These are phyloP conservation scores for Paramecium octaurelia DNA, from an alignment of 73 alveolate species.

Conservation along the genomic window DNA sequence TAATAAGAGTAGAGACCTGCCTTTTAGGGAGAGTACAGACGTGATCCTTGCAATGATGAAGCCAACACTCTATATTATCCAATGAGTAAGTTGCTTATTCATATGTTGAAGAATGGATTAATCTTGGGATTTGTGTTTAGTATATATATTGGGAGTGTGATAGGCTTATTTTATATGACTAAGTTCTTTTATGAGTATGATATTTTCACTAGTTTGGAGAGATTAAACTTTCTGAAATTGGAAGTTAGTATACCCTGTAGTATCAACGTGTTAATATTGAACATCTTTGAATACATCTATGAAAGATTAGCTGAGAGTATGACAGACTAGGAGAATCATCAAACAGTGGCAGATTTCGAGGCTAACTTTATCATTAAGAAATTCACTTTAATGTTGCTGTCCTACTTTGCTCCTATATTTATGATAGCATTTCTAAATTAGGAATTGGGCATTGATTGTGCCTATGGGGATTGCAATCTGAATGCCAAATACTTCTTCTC, in stretches of 20 bases:
- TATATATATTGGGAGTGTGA: constrained; percentile 8
- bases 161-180: constrained; percentile 40
- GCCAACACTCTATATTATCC: constrained; percentile 47
- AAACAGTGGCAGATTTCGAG: constrained; percentile 50
- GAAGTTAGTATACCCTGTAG: constrained; percentile 52
- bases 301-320: constrained; percentile 34
- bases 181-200: constrained; percentile 31
- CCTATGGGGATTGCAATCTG: constrained; percentile 27
- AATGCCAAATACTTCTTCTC: constrained; percentile 44
- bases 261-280: constrained; percentile 30
- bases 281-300: constrained; percentile 31
- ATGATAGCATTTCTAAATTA: neutral
- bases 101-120: neutral
- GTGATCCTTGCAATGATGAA: constrained; percentile 53
- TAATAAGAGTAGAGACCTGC: constrained; percentile 56
- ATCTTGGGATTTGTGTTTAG: constrained; percentile 7
- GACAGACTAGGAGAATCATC: constrained; percentile 57
- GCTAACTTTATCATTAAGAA: constrained; percentile 31
- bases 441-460: constrained; percentile 51
- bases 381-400: neutral
- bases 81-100: neutral
- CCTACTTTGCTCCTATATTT: constrained; percentile 47
- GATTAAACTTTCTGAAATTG: neutral
- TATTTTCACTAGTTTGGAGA: neutral
- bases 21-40: constrained; percentile 34